Conservation (phyloP, 805 yeast genomes). For the Debaryomyces castellii region DNA sequence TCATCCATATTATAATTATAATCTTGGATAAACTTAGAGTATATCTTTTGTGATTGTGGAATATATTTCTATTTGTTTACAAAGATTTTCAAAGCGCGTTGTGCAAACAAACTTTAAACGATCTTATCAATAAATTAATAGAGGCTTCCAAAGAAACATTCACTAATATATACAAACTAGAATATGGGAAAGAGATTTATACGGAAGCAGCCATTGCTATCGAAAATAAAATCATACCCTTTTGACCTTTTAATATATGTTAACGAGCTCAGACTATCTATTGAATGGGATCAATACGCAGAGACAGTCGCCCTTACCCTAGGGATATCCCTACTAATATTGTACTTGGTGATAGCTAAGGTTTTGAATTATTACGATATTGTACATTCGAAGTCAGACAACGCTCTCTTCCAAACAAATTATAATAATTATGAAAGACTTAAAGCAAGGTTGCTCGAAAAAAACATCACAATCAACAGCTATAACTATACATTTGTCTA, state of each 20-base stretch:
- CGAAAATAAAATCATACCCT: constrained; percentile 33
- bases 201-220: constrained; percentile 28
- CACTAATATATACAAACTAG: not conserved
- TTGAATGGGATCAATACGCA: constrained; percentile 43
- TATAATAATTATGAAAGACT: constrained; percentile 32
- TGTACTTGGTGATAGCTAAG: constrained; percentile 18
- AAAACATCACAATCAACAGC: not conserved
- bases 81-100: not conserved
- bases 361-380: constrained; percentile 24
- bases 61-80: constrained; percentile 1
- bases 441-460: constrained; percentile 11
- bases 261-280: constrained; percentile 36
- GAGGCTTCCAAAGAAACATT: no score
- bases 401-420: constrained; percentile 34
- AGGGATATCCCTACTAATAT: constrained; percentile 21
- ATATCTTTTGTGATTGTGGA: not conserved
- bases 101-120: not conserved
- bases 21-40: not conserved
- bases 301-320: constrained; percentile 29
- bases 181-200: constrained; percentile 11
- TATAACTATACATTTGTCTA: not conserved
- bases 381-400: constrained; percentile 26
- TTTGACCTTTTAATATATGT: constrained; percentile 34
- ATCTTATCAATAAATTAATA: not conserved
- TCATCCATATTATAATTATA: constrained; percentile 1